A percentile compares a stretch with the other conserved stretches of the same genome.
phyloP scores from a whole-genome alignment of 257 asterid genomes.

The Nicotiana noctiflora region DNA sequence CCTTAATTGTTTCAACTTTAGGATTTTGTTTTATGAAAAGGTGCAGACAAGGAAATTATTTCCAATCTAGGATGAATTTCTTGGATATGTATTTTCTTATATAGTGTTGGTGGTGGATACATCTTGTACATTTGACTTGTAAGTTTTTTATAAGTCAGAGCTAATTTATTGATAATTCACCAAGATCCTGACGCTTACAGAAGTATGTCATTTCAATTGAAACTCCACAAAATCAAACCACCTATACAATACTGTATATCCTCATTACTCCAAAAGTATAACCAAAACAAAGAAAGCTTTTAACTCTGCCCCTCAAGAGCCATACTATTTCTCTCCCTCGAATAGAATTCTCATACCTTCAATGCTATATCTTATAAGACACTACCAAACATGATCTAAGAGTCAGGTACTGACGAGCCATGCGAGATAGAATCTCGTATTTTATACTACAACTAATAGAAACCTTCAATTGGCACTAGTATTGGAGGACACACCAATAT shows the following conservation, averaged over 20 bases:
- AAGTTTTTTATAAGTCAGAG: not conserved
- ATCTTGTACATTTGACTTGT: not conserved
- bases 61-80: not conserved
- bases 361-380: slow-evolving; percentile 1
- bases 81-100: not conserved
- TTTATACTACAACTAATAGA: not conserved
- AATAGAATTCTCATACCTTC: not conserved
- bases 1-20: not conserved
- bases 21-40: not conserved
- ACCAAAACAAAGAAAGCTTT: not conserved
- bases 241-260: not conserved
- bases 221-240: not conserved
- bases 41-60: not conserved
- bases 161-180: not conserved
- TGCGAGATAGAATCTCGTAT: not conserved
- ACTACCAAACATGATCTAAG: not conserved
- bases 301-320: not conserved
- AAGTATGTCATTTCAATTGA: not conserved
- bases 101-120: not conserved
- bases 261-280: not conserved
- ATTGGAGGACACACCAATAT: not conserved
- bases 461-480: not conserved
- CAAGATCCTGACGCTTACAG: not conserved
- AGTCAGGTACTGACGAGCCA: not conserved
- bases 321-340: not conserved